These are phyloP conservation scores for Hanseniaspora pseudoguilliermondii DNA, from an alignment of 805 yeast genomes.

Conservation along the genomic window DNA sequence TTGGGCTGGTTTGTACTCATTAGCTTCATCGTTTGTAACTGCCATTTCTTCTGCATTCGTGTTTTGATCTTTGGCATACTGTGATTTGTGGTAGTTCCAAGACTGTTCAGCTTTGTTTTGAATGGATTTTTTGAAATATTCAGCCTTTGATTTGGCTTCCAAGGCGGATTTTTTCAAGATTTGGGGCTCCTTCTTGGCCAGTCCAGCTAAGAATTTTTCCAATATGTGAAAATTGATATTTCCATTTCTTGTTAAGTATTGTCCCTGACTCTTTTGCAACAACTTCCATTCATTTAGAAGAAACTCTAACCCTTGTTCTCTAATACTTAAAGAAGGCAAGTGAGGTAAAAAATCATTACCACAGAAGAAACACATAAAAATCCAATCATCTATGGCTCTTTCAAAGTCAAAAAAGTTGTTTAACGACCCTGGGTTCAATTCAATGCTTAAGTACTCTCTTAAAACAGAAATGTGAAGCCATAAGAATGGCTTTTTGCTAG, in stretches of 20 bases:
- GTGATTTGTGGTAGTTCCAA: not conserved
- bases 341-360: slow-evolving; percentile 98
- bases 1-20: not conserved
- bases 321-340: slow-evolving; percentile 82
- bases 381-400: slow-evolving; percentile 97
- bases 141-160: slow-evolving; percentile 58
- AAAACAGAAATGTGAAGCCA: slow-evolving; percentile 86
- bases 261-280: slow-evolving; percentile 49
- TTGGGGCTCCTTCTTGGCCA: slow-evolving; percentile 63
- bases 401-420: slow-evolving; percentile 76
- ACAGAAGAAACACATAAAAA: slow-evolving; percentile 93
- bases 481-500: slow-evolving; percentile 62
- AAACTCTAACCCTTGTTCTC: slow-evolving; percentile 84
- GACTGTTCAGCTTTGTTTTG: slow-evolving; percentile 20
- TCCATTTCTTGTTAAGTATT: slow-evolving; percentile 87
- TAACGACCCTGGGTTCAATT: slow-evolving; percentile 55
- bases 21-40: not conserved
- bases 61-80: slow-evolving; percentile 15
- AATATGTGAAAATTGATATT: slow-evolving; percentile 61
- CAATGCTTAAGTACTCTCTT: slow-evolving; percentile 78
- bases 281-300: slow-evolving; percentile 76
- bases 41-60: slow-evolving; percentile 14
- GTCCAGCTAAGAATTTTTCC: slow-evolving; percentile 49
- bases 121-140: slow-evolving; percentile 47
- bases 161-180: slow-evolving; percentile 47